Evolutionary conservation across 2,329 filamentous ascomycete species (phyloP), one percentile per base, ranked within the genome.

Genomic region (Phyllosticta citriasiana): DNA sequence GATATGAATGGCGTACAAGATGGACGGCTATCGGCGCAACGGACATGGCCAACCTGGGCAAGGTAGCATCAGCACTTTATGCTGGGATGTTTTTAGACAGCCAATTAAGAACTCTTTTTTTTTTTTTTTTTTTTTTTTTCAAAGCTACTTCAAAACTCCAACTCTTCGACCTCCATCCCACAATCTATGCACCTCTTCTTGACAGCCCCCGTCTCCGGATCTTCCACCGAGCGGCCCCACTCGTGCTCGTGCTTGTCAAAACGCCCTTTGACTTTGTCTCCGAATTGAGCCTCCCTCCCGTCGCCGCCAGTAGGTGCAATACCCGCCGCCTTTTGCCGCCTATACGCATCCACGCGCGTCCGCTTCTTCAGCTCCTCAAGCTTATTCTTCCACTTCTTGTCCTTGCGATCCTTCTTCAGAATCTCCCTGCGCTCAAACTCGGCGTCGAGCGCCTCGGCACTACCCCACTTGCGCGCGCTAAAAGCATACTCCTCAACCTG

Each of bases 401-500:
- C 92, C 70, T 96, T 96, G 58, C 91, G 81, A 55, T 82, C 83
- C 76, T 96, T 96, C 75, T 91, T 91, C 60, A 94, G 88, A 2
- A 78, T 76, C 70, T 91, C 87, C 19, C 93, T 82, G 64, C 84
- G 84, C 73, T 88, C 89, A 68, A 94, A 97, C 75, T 97, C 93
- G 4, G 83, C 89, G 71, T 97, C 94, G 4, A 97, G 77, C 0
- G 87, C 88, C 70, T 94, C 91, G 0, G 89, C 76, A 0, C 88
- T 91, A 0, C 94, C 94, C 94, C 94, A 99, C 77, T 97, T 97
- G 65, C 84, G 85, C 1, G 82, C 74, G 0, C 78, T 84, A 68
- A 97, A 87, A 0, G 93, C 94, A 71, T 97, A 97, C 61, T 91
- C 91, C 71, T 99, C 94, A 2, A 99, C 89, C 71, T 99, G 94